These are phyloP conservation scores for Mercurialis annua DNA, from an alignment of 345 rosid genomes.

Conservation along the genomic window DNA sequence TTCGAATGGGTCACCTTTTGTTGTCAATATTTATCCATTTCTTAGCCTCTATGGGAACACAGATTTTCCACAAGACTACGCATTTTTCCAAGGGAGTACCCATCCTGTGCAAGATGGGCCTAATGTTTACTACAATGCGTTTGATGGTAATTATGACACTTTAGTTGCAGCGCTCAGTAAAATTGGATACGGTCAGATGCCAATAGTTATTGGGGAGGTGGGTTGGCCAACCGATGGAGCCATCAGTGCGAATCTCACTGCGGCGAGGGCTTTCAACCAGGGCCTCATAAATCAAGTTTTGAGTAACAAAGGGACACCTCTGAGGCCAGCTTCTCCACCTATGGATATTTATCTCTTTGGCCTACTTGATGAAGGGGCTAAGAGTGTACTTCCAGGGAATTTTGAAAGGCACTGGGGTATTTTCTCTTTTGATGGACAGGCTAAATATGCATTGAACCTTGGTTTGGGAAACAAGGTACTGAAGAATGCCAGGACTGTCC, in stretches of 20 bases:
- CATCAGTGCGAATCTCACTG: slow-evolving; percentile 70
- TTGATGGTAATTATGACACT: slow-evolving; percentile 92
- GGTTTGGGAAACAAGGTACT: slow-evolving; percentile 66
- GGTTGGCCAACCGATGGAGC: slow-evolving; percentile 98
- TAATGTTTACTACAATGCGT: slow-evolving; percentile 77
- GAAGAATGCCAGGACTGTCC: slow-evolving; percentile 64
- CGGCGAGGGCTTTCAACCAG: slow-evolving; percentile 84
- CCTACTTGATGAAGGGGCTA: slow-evolving; percentile 89
- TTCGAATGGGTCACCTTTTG: slow-evolving; percentile 84
- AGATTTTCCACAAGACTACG: slow-evolving; percentile 93
- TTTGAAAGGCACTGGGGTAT: slow-evolving; percentile 98
- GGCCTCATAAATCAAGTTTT: slow-evolving; percentile 70
- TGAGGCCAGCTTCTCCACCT: slow-evolving; percentile 77
- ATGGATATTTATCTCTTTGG: slow-evolving; percentile 81
- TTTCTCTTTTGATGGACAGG: slow-evolving; percentile 95
- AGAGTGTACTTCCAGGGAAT: slow-evolving; percentile 74
- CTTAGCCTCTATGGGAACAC: slow-evolving; percentile 84
- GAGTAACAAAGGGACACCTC: slow-evolving; percentile 81
- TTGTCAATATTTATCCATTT: slow-evolving; percentile 94
- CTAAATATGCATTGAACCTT: slow-evolving; percentile 76
- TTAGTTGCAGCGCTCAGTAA: slow-evolving; percentile 80
- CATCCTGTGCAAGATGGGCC: slow-evolving; percentile 80
- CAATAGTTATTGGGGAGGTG: slow-evolving; percentile 87
- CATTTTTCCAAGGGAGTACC: slow-evolving; percentile 78
- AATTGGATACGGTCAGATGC: slow-evolving; percentile 86